Evolutionary conservation across 1,284 basidiomycete genomes (phyloP), one percentile per base, ranked within the genome.

Genomic region (Pseudozyma pruni): DNA sequence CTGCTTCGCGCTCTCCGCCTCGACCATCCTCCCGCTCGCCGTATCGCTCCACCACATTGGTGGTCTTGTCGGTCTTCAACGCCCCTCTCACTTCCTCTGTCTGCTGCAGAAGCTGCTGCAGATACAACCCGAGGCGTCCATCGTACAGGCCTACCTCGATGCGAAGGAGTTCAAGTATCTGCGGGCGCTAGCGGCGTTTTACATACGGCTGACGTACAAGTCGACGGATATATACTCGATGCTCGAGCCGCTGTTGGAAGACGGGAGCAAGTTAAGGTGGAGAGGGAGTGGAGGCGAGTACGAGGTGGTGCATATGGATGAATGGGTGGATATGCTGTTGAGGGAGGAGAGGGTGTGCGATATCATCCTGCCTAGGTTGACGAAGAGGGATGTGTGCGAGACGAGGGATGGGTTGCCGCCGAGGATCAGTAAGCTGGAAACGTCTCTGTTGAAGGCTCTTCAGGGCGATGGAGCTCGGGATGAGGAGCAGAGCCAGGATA

Each of bases 81-180:
- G 71, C 1, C 76, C 78, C 0, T 78, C 71, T 3, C 68, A 74
- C 31, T 82, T 80, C 94, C 23, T 96, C 91, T 95, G 92, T 80
- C 86, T 99, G 22, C 87, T 94, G 25, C 86, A 97, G 72, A 98
- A 98, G 83, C 86, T 99, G 52, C 86, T 99, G 25, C 96, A 98
- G 84, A 90, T 99, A 43, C 95, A 98, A 81, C 96, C 96, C 1
- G 92, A 98, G 84, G 93, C 93, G 81, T 93, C 95, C 83, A 98
- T 98, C 62, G 83, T 98, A 43, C 84, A 96, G 5, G 96, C 98
- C 79, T 99, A 99, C 81, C 85, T 99, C 19, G 55, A 54, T 0
- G 88, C 92, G 3, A 92, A 95, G 62, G 95, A 98, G 81, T 98
- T 98, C 87, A 99, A 99, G 94, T 95, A 77, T 83, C 85, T 99